These are phyloP conservation scores for Cordyceps cateniannulata DNA, from an alignment of 2,329 filamentous ascomycete species.

Conservation along the genomic window DNA sequence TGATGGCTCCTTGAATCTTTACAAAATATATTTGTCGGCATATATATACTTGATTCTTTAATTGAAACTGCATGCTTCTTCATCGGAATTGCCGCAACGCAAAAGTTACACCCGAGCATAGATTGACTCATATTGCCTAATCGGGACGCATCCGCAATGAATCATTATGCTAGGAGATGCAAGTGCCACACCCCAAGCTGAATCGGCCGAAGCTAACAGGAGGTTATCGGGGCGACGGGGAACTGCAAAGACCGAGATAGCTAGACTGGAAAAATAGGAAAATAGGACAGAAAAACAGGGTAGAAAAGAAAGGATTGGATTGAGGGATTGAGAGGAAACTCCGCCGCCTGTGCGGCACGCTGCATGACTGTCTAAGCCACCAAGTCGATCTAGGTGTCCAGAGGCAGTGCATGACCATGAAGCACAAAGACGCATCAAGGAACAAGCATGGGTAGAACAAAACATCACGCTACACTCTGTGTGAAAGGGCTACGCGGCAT, in stretches of 20 bases:
- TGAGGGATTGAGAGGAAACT: too few species aligned
- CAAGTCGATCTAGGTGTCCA: too few species aligned
- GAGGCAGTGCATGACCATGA: too few species aligned
- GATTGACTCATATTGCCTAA: constrained; percentile 11
- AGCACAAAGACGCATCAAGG: background rate
- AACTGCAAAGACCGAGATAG: background rate
- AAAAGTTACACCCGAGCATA: background rate
- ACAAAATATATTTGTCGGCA: too few species aligned
- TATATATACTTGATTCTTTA: background rate
- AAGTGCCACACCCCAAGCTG: background rate
- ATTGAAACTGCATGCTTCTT: background rate
- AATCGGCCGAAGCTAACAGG: background rate
- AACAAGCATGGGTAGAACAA: background rate
- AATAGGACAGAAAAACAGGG: too few species aligned
- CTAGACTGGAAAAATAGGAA: too few species aligned
- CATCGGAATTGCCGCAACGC: background rate
- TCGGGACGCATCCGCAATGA: constrained; percentile 5
- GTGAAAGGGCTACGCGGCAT: too few species aligned
- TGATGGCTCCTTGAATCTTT: background rate
- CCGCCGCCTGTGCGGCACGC: too few species aligned
- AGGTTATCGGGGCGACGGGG: background rate
- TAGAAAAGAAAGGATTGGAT: too few species aligned
- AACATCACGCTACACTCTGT: background rate
- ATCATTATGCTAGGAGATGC: background rate
- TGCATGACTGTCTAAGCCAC: too few species aligned